A percentile compares a stretch with the other conserved stretches of the same genome.
Evolutionary conservation across 2,329 filamentous ascomycete species (phyloP).

Genomic region (Beauveria asiatica): DNA sequence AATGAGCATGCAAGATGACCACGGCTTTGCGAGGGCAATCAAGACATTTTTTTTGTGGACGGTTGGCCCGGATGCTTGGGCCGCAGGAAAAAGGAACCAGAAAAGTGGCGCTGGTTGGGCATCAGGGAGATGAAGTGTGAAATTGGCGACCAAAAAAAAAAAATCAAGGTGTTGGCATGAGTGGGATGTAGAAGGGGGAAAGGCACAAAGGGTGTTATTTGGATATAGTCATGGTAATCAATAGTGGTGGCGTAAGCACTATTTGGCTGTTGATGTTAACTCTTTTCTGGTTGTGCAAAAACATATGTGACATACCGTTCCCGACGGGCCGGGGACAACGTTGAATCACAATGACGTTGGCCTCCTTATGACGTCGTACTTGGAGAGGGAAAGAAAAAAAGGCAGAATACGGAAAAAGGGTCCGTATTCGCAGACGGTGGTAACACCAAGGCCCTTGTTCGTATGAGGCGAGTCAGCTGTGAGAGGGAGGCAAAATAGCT

Average conservation of each 20-base stretch:
- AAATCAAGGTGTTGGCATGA: background rate
- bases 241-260: no score
- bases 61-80: constrained; percentile 1
- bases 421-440: no score
- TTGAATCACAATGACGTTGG: background rate
- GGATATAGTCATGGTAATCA: background rate
- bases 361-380: background rate
- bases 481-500: background rate
- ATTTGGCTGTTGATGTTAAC: no score
- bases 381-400: background rate
- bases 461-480: background rate
- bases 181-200: background rate
- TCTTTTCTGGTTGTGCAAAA: no score
- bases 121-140: constrained; percentile 3
- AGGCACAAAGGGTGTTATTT: background rate
- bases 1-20: background rate
- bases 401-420: background rate
- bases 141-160: background rate
- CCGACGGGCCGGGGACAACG: background rate
- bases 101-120: constrained; percentile 4
- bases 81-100: background rate
- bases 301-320: no score
- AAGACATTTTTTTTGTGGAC: background rate
- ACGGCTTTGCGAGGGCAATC: background rate
- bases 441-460: background rate